These are phyloP conservation scores for Leccinum arenicola DNA, from an alignment of 768 basidiomycete genomes.

Conservation along the genomic window DNA sequence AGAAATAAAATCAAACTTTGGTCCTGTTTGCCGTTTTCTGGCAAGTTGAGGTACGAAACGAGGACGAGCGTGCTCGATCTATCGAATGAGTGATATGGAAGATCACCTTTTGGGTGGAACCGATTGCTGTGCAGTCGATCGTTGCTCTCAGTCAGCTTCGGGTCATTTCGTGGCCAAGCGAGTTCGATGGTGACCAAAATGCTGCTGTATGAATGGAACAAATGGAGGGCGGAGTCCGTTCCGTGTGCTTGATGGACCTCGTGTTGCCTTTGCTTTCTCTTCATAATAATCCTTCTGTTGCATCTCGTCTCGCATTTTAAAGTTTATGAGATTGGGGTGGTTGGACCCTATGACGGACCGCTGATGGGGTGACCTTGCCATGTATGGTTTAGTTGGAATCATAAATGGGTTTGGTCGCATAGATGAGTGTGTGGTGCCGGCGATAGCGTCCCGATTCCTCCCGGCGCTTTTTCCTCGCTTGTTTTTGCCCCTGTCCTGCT, in stretches of 20 bases:
- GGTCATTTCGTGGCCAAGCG: slow-evolving; percentile 1
- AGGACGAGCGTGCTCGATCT: background rate
- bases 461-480: background rate
- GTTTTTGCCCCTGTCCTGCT: background rate
- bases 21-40: background rate
- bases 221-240: background rate
- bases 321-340: background rate
- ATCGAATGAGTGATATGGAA: background rate
- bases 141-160: background rate
- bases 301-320: background rate
- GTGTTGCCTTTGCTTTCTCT: background rate
- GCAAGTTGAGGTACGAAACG: background rate
- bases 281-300: background rate
- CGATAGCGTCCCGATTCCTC: background rate
- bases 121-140: background rate
- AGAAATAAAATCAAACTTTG: no score
- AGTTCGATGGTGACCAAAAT: background rate
- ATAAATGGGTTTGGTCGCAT: background rate
- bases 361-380: background rate
- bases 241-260: background rate
- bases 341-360: background rate
- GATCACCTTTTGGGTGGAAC: background rate
- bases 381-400: slow-evolving; percentile 2
- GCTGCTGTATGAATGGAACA: background rate
- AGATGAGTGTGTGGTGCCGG: slow-evolving; percentile 1